Conservation (phyloP, 768 basidiomycete genomes). For the Leccinum olivaceopallidum region DNA sequence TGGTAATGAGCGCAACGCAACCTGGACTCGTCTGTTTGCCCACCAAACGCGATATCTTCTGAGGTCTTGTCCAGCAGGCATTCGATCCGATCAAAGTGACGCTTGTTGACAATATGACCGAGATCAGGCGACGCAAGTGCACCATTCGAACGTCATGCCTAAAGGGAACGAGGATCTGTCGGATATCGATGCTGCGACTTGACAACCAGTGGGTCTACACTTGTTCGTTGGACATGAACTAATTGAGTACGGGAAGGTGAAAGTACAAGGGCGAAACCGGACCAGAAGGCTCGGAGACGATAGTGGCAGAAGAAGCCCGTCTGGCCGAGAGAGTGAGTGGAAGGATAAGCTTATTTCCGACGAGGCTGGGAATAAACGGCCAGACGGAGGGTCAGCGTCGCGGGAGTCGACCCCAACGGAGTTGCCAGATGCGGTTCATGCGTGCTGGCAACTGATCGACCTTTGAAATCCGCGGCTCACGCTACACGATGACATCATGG, state of each 20-base stretch:
- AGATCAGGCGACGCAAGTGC: slow-evolving; percentile 45
- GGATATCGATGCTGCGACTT: neutral
- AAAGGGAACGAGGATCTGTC: neutral
- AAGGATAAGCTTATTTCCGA: neutral
- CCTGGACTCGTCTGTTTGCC: slow-evolving; percentile 53
- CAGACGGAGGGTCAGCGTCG: neutral
- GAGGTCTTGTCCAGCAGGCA: slow-evolving; percentile 62
- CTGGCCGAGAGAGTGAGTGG: no score
- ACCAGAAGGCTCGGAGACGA: no score
- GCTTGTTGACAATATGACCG: slow-evolving; percentile 51
- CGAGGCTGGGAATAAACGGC: neutral
- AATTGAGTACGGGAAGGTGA: neutral
- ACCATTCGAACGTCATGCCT: slow-evolving; percentile 39
- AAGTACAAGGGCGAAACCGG: neutral
- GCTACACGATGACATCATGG: neutral
- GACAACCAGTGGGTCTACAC: slow-evolving; percentile 16
- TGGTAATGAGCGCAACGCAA: slow-evolving; percentile 71
- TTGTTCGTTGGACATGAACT: slow-evolving; percentile 32
- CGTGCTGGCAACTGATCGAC: neutral
- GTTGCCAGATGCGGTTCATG: neutral
- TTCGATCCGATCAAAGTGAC: slow-evolving; percentile 61
- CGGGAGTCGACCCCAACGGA: neutral
- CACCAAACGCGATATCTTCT: slow-evolving; percentile 67
- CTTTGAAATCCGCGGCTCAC: neutral
- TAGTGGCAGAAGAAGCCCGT: neutral